Evolutionary conservation across 129 eudicot species (phyloP), one percentile per base, ranked within the genome.

Genomic region (Smallanthus sonchifolius): DNA sequence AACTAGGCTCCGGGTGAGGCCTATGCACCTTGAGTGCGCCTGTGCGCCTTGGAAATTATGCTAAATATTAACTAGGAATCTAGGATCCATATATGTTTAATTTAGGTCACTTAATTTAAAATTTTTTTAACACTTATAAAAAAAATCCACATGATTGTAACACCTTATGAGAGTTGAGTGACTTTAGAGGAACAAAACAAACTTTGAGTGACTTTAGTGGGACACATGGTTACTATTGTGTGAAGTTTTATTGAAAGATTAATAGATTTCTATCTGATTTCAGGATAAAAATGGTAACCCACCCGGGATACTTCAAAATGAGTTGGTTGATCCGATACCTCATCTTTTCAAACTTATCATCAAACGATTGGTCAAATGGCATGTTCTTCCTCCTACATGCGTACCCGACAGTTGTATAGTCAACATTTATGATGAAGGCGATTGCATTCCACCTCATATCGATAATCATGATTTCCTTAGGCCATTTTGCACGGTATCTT

Each of bases 401-500:
- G 95, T 95, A 56, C 99, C 99, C 0, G 99, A 95, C 73, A 95
- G 99, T 69, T 95, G 99, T 61, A 95, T 95, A 39, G 97, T 95
- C 72, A 95, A 95, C 69, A 88, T 95, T 73, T 91, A 95, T 16
- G 94, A 91, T 13, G 92, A 87, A 75, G 99, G 93, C 1, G 99
- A 95, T 74, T 95, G 99, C 81, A 95, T 95, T 76, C 99, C 99
- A 0, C 99, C 99, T 56, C 99, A 95, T 72, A 91, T 95, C n/a
- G 99, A 95, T 68, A 88, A 91, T 73, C 99, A 91, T 65, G 99
- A 95, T 71, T 95, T 95, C 71, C 68, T 88, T 15, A 85, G 99
- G 16, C 99, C 99, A 30, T 95, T 95, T 77, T 95, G 97, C 76
- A 95, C 99, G 0, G 97, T 95, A 10, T 95, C 99, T 5, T 95